Evolutionary conservation across 257 asterid species (phyloP).

Genomic region (Striga asiatica): DNA sequence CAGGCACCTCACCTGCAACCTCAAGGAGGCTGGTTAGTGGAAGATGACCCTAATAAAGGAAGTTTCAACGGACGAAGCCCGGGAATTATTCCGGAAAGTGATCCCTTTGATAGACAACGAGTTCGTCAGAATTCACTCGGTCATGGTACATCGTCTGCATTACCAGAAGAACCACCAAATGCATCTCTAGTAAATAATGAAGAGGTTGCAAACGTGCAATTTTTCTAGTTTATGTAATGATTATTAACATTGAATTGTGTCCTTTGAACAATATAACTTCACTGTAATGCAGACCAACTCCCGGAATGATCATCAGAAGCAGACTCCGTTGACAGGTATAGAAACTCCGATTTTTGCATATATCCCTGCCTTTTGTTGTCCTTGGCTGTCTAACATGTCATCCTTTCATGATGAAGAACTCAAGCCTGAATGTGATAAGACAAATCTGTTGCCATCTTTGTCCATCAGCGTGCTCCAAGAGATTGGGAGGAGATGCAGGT

Average conservation of each 20-base stretch:
- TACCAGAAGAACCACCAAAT: constrained; percentile 29
- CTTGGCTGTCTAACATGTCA: constrained; percentile 22
- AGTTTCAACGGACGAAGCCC: constrained; percentile 29
- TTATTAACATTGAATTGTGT: neutral
- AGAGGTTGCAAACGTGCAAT: constrained; percentile 40
- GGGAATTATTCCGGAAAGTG: constrained; percentile 31
- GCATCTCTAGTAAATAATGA: constrained; percentile 40
- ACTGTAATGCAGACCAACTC: constrained; percentile 35
- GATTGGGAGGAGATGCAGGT: constrained; percentile 79
- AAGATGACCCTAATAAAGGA: constrained; percentile 39
- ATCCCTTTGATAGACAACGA: constrained; percentile 37
- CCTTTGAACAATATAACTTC: constrained; percentile 10
- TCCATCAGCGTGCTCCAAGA: constrained; percentile 72
- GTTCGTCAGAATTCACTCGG: constrained; percentile 36
- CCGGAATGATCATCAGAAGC: constrained; percentile 29
- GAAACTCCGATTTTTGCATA: neutral
- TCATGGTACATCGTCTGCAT: constrained; percentile 31
- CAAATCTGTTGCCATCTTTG: constrained; percentile 40
- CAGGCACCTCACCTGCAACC: constrained; percentile 35
- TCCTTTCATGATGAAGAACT: constrained; percentile 32
- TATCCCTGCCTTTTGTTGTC: neutral
- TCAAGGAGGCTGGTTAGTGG: constrained; percentile 65
- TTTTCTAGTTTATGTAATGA: constrained; percentile 9
- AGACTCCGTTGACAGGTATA: constrained; percentile 36
- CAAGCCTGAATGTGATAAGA: constrained; percentile 49